Base-by-base conservation (phyloP, 352 stramenopile genomes). In the Aphanomyces stellatus region DNA sequence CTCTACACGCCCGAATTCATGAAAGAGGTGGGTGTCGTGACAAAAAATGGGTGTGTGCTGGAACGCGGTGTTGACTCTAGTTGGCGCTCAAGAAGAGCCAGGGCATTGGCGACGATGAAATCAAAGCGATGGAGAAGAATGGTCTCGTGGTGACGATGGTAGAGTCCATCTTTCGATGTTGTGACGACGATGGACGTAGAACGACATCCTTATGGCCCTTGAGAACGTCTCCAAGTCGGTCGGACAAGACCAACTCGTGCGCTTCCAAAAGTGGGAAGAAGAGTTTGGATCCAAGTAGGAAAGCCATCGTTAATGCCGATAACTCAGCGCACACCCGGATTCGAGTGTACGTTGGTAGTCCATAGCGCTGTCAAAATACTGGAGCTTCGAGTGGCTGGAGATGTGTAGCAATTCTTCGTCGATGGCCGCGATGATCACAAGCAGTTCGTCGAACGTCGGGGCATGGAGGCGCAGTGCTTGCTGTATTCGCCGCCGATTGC, bases 331-430 rank as follows among this genome's bases (percentile, higher is more conserved):
- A 33, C 60, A 67, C 0, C 60, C 40, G 19, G 37, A 57, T n/a
- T 55, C 60, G 0, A 67, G 60, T 4, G 60, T 67, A 5, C 60
- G 40, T 25, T 67, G 60, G 24, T 57, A 67, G 34, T 67, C 60
- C 60, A 67, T 67, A 5, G 60, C 60, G 49, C 60, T 67, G 34
- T 85, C 65, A 53, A 78, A 72, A 62, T 90, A 93, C 62, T 88
- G 76, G 51, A 87, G 72, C 51, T 73, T 82, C 27, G 85, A 87
- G 33, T 70, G 82, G 10, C 80, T 88, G 48, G 86, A 84, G 53
- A 88, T 77, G 69, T 93, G 81, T 62, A 93, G 68, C 34, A 93
- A 70, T 69, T 93, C 82, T 67, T 93, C 85, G 43, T 93, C 85
- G 72, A 93, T 77, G 10, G 85, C 76, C 11, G 81, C 76, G 3